Base-by-base conservation (phyloP, 164 flowering plant genomes). In the Kingdonia uniflora region DNA sequence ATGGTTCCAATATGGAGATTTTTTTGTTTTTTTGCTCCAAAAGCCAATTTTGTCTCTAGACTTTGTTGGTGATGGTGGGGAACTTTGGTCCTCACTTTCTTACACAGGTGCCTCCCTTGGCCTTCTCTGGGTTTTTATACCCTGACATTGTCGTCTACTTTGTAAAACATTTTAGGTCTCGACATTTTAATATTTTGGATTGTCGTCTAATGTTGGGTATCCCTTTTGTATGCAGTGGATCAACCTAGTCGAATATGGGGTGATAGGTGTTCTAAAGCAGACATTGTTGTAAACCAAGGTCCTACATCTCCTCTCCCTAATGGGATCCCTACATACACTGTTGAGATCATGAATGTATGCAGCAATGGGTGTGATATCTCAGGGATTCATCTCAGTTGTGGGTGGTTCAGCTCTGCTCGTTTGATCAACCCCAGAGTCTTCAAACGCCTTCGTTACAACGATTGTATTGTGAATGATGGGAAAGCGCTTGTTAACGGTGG, bases 361-460 rank as follows among this genome's bases (percentile, higher is more conserved):
- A 60, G 42, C 14, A 56, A 59, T 16, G 91, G 94, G 2, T 88
- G 95, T 58, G 64, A 72, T 59, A 81, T 88, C 63, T 72, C 76
- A 1, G 51, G 51, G 11, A 82, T 88, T 46, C 96, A 85, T 60
- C 58, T 88, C 26, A 66, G 20, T 55, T 87, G 96, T 42, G 96
- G 96, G 19, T 82, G 88, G 96, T 87, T 87, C 73, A 81, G 88
- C 73, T 80, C 94, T 14, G 88, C 84, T 16, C 71, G 74, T 0
- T 62, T 78, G 35, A 68, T 87, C 48, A 81, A 85, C 60, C 94
- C 94, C 2, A 64, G 37, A 14, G 29, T 82, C 24, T 82, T 87
- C 73, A 78, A 73, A 62, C 86, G 96, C 22, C 69, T 88, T 20
- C 49, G 55, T 19, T 81, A 61, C 65, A 46, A 88, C 56, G 85